Evolutionary conservation across 371 early-diverging fungal species (phyloP), one percentile per base, ranked within the genome.

Genomic region (Zancudomyces culisetae): DNA sequence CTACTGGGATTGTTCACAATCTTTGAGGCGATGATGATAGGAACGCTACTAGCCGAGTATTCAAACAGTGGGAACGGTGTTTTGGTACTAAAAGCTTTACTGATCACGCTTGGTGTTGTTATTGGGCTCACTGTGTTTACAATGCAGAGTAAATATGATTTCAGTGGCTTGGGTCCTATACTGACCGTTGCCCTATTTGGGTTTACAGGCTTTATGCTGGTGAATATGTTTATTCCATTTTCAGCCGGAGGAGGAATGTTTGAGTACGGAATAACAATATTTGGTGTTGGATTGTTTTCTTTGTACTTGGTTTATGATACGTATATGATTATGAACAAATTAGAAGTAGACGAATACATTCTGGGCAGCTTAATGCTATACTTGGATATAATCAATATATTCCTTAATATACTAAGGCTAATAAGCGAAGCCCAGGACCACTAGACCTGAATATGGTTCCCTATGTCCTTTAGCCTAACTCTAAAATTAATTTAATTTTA

Each of bases 321-420:
- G 1, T 73, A 75, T 42, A 56, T 73, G 54, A 74, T 87, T 20
- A 79, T 83, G 64, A 70, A 75, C 61, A 66, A 71, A 12, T 62
- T 79, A 21, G 71, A 71, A 4, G 75, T 81, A n/a, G 88, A 87
- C 42, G 85, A 86, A 47, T 86, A 83, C 55, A 77, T 85, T 19
- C 53, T 77, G 49, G 85, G 81, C n/a, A 69, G 77, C n/a, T 63
- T 81, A 35, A 72, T 75, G 35, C 70, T 87, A 28, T 87, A 87
- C 57, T 66, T 87, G 51, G 87, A 87, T 57, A 55, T 87, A 12
- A 63, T 87, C 62, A 87, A 87, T 57, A 68, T 87, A 53, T 87
- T 87, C 68, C 42, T 87, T 27, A 71, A 74, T 30, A 72, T 87
- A 39, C 64, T 87, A 45, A 70, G 78, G 43, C 70, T 81, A 35